Base-by-base conservation (phyloP, 768 basidiomycete genomes). In the Auriscalpium microsporum region DNA sequence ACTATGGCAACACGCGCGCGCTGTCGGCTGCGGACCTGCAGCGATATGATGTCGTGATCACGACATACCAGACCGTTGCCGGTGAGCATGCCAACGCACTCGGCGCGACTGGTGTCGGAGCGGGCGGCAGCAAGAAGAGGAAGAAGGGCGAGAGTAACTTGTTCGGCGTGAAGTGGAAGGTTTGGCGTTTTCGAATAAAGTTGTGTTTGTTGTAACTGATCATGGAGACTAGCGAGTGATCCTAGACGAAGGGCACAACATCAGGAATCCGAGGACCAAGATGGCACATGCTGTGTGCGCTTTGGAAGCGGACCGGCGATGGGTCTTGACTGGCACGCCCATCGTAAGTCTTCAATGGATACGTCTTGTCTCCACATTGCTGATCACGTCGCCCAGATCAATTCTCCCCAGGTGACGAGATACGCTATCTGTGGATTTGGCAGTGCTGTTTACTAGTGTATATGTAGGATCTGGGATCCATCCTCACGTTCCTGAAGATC, bases 211-310 rank as follows among this genome's bases (percentile, higher is more conserved):
- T 36, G 37, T 45, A 2, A 13, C 8, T 33, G 8, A 23, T 34
- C 6, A 11, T 51, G 28, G 11, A n/a, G 52, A 10, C 16, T 55
- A 88, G 84, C 76, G 94, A 55, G 67, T 94, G 44, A 81, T 95
- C 19, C 73, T 94, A 5, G 94, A 96, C 60, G 94, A 96, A 70
- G 94, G 90, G 0, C 94, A 96, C 64, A 83, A 66, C 23, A 86
- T 96, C 58, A 82, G 91, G 51, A 96, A 95, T 66, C 80, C 88
- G 2, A 86, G 78, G 67, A 91, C 93, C 0, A 90, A 93, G 72
- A 90, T 88, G 80, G 78, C 89, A 9, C 74, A 77, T 61, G 84
- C 87, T 0, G 81, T 84, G 1, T 82, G 75, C 55, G 80, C 68
- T 16, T 71, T 92, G 21, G 69, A 70, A 16, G 86, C 85, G 0